Percentiles rank a stretch among this genome's conserved stretches.
phyloP scores from a whole-genome alignment of 805 yeast genomes.

The Huiozyma sinensis region DNA sequence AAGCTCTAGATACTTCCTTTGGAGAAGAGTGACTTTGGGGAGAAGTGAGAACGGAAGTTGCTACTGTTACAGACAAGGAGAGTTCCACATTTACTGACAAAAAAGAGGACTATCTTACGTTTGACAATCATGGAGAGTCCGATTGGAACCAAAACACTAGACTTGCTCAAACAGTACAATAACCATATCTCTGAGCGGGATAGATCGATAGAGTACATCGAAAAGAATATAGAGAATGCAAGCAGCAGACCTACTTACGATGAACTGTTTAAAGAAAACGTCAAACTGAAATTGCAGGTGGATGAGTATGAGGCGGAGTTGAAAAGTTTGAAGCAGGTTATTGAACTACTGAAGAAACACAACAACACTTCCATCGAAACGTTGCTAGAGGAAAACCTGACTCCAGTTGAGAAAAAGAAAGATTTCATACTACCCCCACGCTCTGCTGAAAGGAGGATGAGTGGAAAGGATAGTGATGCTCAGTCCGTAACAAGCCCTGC shows the following conservation, averaged over 20 bases:
- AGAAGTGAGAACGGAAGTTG: too few species aligned
- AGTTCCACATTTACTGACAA: too few species aligned
- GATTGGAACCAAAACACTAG: slow-evolving; percentile 10
- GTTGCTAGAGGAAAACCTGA: slow-evolving; percentile 2
- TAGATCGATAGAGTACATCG: slow-evolving; percentile 20
- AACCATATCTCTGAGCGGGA: slow-evolving; percentile 22
- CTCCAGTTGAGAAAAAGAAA: slow-evolving; percentile 2
- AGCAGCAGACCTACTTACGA: slow-evolving; percentile 18
- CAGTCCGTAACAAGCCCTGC: too few species aligned
- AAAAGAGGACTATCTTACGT: too few species aligned
- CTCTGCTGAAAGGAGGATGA: slow-evolving; percentile 29
- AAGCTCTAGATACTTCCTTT: too few species aligned
- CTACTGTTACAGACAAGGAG: too few species aligned
- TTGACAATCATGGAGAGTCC: not conserved
- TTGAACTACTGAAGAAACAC: slow-evolving; percentile 6
- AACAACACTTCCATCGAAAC: slow-evolving; percentile 6
- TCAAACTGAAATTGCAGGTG: slow-evolving; percentile 17
- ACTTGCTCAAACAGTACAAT: slow-evolving; percentile 23
- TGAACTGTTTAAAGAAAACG: slow-evolving; percentile 24
- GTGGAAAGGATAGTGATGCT: too few species aligned
- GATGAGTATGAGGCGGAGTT: slow-evolving; percentile 21
- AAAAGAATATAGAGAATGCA: slow-evolving; percentile 7
- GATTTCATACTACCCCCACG: slow-evolving; percentile 29
- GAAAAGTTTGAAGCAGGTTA: slow-evolving; percentile 9
- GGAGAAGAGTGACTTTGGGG: too few species aligned